phyloP scores from a whole-genome alignment of 179 eudicot genomes.

The Sideroxylon spinosum region DNA sequence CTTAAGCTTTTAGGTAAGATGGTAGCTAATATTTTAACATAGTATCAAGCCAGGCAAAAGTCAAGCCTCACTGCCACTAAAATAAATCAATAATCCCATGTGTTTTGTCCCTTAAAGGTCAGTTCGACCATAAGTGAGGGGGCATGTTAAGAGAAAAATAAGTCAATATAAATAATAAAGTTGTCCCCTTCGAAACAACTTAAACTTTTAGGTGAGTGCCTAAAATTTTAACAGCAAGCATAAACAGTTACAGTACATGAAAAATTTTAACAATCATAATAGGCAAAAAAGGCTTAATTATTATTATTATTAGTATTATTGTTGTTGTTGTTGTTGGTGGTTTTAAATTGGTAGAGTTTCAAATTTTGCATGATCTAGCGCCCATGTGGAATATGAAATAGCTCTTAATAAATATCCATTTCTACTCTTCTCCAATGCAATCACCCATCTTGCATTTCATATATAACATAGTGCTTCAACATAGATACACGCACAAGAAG shows the following conservation, averaged over 20 bases:
- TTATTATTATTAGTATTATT: neutral
- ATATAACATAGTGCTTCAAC: neutral
- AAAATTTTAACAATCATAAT: neutral
- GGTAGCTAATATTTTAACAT: neutral
- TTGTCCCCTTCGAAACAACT: no score
- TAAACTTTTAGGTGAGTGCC: no score
- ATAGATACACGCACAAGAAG: neutral
- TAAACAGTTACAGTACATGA: neutral
- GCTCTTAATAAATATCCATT: neutral
- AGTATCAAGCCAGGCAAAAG: no score
- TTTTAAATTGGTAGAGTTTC: neutral
- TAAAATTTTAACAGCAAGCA: neutral
- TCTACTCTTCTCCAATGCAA: neutral
- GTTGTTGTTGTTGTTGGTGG: no score
- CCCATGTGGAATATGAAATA: constrained; percentile 3
- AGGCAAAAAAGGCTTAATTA: neutral
- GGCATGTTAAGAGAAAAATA: neutral
- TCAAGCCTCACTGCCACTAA: no score
- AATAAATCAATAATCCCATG: no score
- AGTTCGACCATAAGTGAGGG: neutral
- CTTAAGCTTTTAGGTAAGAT: no score
- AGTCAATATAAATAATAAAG: neutral
- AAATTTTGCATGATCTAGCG: neutral
- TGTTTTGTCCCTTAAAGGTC: no score
- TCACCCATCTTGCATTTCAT: neutral